phyloP scores from a whole-genome alignment of 345 rosid species.

The Eucalyptus pauciflora region DNA sequence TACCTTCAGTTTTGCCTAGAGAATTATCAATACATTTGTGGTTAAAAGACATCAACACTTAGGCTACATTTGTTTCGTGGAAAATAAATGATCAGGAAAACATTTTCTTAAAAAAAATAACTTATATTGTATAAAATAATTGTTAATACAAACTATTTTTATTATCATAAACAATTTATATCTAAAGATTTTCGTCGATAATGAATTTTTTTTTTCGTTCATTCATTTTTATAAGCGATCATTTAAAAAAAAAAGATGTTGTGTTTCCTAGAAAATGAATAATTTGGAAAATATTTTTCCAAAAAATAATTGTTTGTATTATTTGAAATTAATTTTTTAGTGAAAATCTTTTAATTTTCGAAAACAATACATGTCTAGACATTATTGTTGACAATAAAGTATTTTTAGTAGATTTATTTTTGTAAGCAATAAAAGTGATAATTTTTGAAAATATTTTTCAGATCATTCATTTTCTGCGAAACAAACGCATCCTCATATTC shows the following conservation, averaged over 20 bases:
- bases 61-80: accelerated
- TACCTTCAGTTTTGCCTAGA: not conserved
- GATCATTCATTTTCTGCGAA: accelerated
- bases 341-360: not conserved
- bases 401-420: not conserved
- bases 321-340: too few relatives aligned
- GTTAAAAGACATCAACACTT: not conserved
- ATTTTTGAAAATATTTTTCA: accelerated
- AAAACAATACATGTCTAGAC: too few relatives aligned
- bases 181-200: accelerated
- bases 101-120: too few relatives aligned
- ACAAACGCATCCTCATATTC: accelerated
- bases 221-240: not conserved
- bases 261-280: too few relatives aligned
- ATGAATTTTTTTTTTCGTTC: too few relatives aligned
- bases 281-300: too few relatives aligned
- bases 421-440: not conserved
- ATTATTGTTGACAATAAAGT: not conserved
- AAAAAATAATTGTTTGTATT: too few relatives aligned
- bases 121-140: accelerated
- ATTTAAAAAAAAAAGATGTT: accelerated
- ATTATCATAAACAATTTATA: too few relatives aligned
- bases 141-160: too few relatives aligned
- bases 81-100: too few relatives aligned
- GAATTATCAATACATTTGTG: not conserved